phyloP scores from a whole-genome alignment of 345 rosid genomes.

The Schrenkiella parvula region DNA sequence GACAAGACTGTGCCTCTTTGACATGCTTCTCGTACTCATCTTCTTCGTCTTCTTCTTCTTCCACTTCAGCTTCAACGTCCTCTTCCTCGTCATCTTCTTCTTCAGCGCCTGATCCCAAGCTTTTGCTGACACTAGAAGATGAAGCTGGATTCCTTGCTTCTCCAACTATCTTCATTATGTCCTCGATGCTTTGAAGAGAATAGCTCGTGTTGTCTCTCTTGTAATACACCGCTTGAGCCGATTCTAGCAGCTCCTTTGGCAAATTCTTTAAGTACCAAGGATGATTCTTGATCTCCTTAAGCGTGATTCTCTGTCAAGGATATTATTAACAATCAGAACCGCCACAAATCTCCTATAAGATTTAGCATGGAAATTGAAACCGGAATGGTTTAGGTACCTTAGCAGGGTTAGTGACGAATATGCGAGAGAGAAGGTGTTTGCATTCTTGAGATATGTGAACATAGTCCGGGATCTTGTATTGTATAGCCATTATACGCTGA shows the following conservation, averaged over 20 bases:
- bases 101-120: constrained; percentile 53
- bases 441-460: constrained; percentile 84
- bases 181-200: constrained; percentile 74
- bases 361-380: background rate
- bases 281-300: constrained; percentile 76
- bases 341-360: background rate
- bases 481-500: constrained; percentile 80
- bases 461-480: constrained; percentile 84
- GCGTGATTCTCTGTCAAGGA: constrained; percentile 60
- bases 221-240: constrained; percentile 68
- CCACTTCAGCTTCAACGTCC: constrained; percentile 60
- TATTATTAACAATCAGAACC: background rate
- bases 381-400: constrained; percentile 40
- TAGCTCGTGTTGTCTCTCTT: constrained; percentile 66
- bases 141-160: constrained; percentile 79
- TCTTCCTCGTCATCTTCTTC: constrained; percentile 57
- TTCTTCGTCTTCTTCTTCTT: constrained; percentile 57
- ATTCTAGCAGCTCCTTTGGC: constrained; percentile 75
- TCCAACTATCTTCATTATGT: constrained; percentile 81
- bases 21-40: constrained; percentile 35
- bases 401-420: constrained; percentile 68
- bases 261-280: constrained; percentile 93
- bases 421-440: constrained; percentile 69
- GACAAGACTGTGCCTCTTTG: constrained; percentile 34
- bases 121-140: constrained; percentile 45